phyloP scores from a whole-genome alignment of 2,329 filamentous ascomycete species.

The Xylaria polymorpha region DNA sequence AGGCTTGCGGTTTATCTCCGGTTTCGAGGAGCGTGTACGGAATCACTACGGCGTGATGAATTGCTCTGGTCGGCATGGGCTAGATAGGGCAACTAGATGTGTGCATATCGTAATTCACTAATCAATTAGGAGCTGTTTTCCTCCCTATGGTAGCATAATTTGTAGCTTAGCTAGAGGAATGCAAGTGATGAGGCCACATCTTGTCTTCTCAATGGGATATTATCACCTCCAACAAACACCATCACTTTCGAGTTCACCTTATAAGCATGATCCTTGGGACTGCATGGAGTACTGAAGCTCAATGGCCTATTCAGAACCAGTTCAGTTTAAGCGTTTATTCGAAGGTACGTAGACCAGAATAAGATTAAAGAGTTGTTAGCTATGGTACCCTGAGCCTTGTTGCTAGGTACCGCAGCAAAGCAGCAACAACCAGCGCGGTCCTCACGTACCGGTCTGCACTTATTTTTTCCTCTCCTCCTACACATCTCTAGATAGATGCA shows the following conservation, averaged over 20 bases:
- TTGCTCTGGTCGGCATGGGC: slow-evolving; percentile 3
- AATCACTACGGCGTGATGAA: slow-evolving; percentile 17
- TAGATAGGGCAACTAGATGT: slow-evolving; percentile 14
- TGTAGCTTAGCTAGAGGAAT: background rate
- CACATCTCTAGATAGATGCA: too few species aligned
- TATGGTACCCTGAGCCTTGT: background rate
- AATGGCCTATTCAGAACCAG: background rate
- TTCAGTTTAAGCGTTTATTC: background rate
- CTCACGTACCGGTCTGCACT: background rate
- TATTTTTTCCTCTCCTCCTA: too few species aligned
- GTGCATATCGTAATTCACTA: slow-evolving; percentile 1
- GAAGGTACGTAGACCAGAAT: background rate
- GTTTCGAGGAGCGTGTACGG: background rate
- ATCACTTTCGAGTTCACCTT: background rate
- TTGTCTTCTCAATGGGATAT: background rate
- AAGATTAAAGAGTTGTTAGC: background rate
- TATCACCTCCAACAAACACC: background rate
- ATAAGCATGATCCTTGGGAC: background rate
- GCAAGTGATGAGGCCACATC: background rate
- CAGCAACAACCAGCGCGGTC: background rate
- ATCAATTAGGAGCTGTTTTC: background rate
- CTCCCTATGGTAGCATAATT: background rate
- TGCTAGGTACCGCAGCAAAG: background rate
- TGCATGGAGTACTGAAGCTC: background rate
- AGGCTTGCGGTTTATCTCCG: background rate